Evolutionary conservation across 768 basidiomycete species (phyloP), one percentile per base, ranked within the genome.

Genomic region (Amanita fuliginea): DNA sequence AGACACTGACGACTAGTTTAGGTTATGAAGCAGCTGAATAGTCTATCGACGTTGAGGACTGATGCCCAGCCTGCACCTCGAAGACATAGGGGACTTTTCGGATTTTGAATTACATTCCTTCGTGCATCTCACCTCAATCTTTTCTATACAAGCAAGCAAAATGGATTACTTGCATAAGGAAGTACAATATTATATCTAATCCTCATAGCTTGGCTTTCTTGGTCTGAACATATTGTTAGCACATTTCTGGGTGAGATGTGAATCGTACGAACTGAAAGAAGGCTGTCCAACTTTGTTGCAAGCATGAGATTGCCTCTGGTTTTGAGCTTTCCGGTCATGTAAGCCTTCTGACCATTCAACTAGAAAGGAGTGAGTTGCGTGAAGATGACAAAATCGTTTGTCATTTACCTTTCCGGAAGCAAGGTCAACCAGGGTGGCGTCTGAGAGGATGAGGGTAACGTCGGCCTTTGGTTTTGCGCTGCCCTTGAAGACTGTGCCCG

Each of bases 1-100:
- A 28, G 18, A 13, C 21, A 39, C 56, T 44, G 46, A 44, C 42
- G 32, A 44, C 16, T 19, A 16, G 1, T 21, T 51, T 57, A 91
- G 87, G 91, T 94, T 44, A 95, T 94, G 88, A 89, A 93, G 61
- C 93, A 92, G 55, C 79, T 99, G 32, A 94, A 94, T 61, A 83
- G 88, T 56, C 67, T 98, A 37, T 90, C 90, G 16, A 89, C 89
- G 34, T 76, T 97, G 30, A 85, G 93, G 36, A 73, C 88, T 22
- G 91, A 95, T 61, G 75, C 81, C 30, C 80, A 87, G 54, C 80
- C 87, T 19, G 70, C 77, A 6, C 78, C 82, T 35, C 77, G 86
- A 51, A 75, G 88, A 53, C 76, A 82, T 54, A 75, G 86, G 21
- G 89, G 90, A 19, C 71, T 93, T 1, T 92, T 93, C 56, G 81